These are phyloP conservation scores for Blastobotrys capitulatus DNA, from an alignment of 1,139 yeast species.

Conservation along the genomic window DNA sequence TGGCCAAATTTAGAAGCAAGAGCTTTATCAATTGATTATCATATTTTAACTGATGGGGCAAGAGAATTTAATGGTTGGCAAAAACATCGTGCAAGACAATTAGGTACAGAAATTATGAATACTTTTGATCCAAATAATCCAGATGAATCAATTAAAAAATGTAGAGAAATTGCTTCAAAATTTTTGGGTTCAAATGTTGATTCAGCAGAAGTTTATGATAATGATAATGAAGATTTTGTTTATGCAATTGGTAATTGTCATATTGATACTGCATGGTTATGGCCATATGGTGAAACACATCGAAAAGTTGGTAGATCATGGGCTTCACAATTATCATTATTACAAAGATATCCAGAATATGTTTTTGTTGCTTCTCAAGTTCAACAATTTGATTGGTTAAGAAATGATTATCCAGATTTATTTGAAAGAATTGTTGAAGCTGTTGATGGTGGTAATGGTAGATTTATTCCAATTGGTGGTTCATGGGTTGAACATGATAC, in stretches of 20 bases:
- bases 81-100: conserved; percentile 72
- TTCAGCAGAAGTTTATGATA: conserved; percentile 52
- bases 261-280: conserved; percentile 95
- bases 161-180: conserved; percentile 62
- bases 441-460: conserved; percentile 55
- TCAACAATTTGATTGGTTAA: conserved; percentile 92
- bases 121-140: conserved; percentile 56
- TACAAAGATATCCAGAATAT: conserved; percentile 88
- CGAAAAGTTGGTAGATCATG: conserved; percentile 90
- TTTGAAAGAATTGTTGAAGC: conserved; percentile 59
- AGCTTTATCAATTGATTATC: conserved; percentile 70
- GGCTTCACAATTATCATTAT: conserved; percentile 84
- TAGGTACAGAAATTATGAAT: conserved; percentile 78
- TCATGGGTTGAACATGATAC: conserved; percentile 98
- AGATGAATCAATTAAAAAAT: conserved; percentile 44
- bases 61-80: conserved; percentile 80
- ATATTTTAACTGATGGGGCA: conserved; percentile 88
- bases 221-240: conserved; percentile 39
- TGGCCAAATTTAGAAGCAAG: conserved; percentile 80
- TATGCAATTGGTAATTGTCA: conserved; percentile 92
- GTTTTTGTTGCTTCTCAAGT: conserved; percentile 93
- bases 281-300: conserved; percentile 97
- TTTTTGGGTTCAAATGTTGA: conserved; percentile 63
- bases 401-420: conserved; percentile 76
- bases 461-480: conserved; percentile 89